Evolutionary conservation across 805 yeast species (phyloP), one percentile per base, ranked within the genome.

Genomic region (Wickerhamomyces rabaulensis): DNA sequence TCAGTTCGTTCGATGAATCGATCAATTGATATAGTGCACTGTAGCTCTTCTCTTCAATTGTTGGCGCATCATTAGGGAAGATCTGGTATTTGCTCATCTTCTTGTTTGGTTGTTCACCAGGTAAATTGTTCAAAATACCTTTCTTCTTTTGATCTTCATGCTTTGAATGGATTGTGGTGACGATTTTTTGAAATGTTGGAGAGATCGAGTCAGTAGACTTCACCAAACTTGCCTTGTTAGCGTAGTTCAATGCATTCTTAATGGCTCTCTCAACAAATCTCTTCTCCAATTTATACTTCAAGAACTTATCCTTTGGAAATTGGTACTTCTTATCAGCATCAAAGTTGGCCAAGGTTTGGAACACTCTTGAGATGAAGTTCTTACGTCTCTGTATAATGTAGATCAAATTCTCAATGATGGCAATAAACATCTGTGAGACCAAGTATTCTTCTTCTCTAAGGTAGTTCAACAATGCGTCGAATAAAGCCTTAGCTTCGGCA

Each of bases 21-120:
- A 85, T 82, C 48, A 92, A 72, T 23, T 83, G 78, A 61, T 79
- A 94, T 38, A 91, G 67, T 15, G 82, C 70, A 43, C 83, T 76
- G 61, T 83, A 87, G n/a, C 73, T 64, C 45, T 66, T 64, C 47
- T 67, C 68, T 29, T 67, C 63, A 2, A 78, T 69, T 48, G 63
- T 47, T 40, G 68, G 52, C 50, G 69, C 60, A 27, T 63, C 58
- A 41, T 67, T 64, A 39, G 65, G 61, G 40, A 69, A 67, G 17
- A 57, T 55, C 41, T 49, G 44, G 56, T 50, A 16, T 48, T 49
- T 44, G 51, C 53, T 40, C 50, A 52, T 15, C 49, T 61, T 47
- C 56, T 61, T 52, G 46, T 60, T 53, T 15, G 59, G 60, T 33
- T 55, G 39, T 44, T 69, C 49, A 62, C 69, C 41, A 7, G 58